A percentile compares a stretch with the other conserved stretches of the same genome.
These are phyloP conservation scores for Farysia itapuensis DNA, from an alignment of 1,284 basidiomycete genomes.

Conservation along the genomic window DNA sequence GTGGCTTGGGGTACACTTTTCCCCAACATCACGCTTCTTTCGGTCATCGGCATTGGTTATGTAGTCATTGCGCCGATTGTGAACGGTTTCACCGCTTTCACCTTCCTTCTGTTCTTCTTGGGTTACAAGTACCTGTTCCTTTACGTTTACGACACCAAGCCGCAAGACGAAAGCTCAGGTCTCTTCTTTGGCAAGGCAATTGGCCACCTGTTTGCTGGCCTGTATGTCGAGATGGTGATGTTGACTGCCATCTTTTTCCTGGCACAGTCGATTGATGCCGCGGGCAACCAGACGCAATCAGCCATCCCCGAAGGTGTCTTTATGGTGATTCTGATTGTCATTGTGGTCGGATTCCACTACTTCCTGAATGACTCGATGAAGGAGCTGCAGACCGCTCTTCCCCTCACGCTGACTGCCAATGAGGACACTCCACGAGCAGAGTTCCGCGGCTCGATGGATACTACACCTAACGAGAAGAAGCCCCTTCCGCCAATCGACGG, in stretches of 20 bases:
- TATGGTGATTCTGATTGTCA: conserved; percentile 77
- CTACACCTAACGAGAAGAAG: conserved; percentile 43
- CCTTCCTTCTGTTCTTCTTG: conserved; percentile 80
- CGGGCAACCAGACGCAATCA: conserved; percentile 25
- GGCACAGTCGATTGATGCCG: conserved; percentile 35
- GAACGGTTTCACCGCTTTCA: conserved; percentile 80
- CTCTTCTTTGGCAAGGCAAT: conserved; percentile 94
- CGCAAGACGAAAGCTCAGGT: conserved; percentile 81
- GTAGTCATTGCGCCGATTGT: conserved; percentile 90
- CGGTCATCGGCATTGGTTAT: conserved; percentile 65
- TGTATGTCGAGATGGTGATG: conserved; percentile 55
- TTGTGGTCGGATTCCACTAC: conserved; percentile 68
- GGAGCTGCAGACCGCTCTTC: conserved; percentile 43
- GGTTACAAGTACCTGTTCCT: conserved; percentile 65
- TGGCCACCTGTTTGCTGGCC: conserved; percentile 86
- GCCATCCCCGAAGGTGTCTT: conserved; percentile 64
- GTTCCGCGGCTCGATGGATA: conserved; percentile 26
- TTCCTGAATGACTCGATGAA: conserved; percentile 58
- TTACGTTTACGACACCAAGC: conserved; percentile 70
- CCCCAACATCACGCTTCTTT: conserved; percentile 52
- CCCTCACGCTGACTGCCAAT: conserved; percentile 36
- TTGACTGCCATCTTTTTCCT: conserved; percentile 56
- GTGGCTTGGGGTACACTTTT: conserved; percentile 80
- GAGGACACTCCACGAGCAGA: conserved; percentile 9
- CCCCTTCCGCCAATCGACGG: background rate